A percentile compares a stretch with the other conserved stretches of the same genome.
Conservation (phyloP, 371 early-diverging fungal genomes). For the Dinochytrium kinnereticum region DNA sequence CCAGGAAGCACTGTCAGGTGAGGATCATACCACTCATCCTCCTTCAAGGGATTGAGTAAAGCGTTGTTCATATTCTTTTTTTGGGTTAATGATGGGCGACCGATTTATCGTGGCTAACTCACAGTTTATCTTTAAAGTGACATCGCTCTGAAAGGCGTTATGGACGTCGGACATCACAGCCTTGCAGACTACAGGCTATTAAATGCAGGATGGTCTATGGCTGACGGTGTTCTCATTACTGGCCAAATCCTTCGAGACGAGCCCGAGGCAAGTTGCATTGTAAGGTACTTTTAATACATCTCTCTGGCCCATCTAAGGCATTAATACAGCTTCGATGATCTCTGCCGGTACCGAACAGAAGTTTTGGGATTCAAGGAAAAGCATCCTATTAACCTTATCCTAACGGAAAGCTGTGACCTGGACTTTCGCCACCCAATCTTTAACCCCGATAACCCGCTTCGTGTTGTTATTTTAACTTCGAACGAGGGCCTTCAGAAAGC, state of each 20-base stretch:
- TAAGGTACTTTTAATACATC: not conserved
- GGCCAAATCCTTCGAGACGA: conserved; percentile 42
- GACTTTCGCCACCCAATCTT: conserved; percentile 29
- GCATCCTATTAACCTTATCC: conserved; percentile 23
- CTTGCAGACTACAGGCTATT: conserved; percentile 40
- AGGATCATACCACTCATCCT: too few relatives aligned
- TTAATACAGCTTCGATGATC: conserved; percentile 23
- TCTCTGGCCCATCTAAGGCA: not conserved
- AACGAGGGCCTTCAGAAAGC: not conserved
- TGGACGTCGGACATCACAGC: conserved; percentile 23
- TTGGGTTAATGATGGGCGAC: too few relatives aligned
- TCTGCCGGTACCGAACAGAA: conserved; percentile 11
- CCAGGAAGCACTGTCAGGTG: not conserved
- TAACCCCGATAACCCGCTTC: conserved; percentile 10
- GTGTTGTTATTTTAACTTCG: conserved; percentile 19
- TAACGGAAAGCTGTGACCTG: conserved; percentile 19
- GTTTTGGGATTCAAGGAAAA: not conserved
- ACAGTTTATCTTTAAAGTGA: conserved; percentile 20
- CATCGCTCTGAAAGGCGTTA: conserved; percentile 34
- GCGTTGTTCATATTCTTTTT: too few relatives aligned
- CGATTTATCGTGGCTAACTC: too few relatives aligned
- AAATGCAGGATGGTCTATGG: conserved; percentile 41
- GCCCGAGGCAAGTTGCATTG: conserved; percentile 15
- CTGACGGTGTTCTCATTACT: conserved; percentile 41
- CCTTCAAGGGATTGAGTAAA: too few relatives aligned